A percentile compares a stretch with the other conserved stretches of the same genome.
Evolutionary conservation across 1,139 yeast species (phyloP).

Genomic region (Geotrichum cucujoidarum): DNA sequence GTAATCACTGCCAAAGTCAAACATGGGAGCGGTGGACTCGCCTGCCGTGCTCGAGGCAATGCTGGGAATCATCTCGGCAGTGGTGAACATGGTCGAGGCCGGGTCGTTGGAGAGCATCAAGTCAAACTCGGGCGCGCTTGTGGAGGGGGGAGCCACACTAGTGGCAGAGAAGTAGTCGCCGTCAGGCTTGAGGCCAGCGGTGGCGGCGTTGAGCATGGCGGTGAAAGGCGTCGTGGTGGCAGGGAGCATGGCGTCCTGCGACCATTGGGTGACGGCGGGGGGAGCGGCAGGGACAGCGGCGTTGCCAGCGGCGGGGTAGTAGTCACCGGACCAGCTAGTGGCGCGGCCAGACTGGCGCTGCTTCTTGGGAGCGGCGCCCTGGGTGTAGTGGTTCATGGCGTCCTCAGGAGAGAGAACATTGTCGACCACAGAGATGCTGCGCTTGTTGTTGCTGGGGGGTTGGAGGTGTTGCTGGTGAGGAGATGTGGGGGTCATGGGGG

Average conservation of each 20-base stretch:
- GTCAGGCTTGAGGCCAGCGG: neutral
- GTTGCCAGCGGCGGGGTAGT: neutral
- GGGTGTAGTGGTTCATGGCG: neutral
- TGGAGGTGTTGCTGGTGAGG: neutral
- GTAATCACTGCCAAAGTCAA: neutral
- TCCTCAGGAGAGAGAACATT: neutral
- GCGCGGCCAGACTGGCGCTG: slow-evolving; percentile 1
- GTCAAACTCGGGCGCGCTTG: neutral
- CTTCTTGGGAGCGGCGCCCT: neutral
- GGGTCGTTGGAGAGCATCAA: neutral
- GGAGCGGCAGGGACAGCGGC: neutral
- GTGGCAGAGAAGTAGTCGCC: neutral
- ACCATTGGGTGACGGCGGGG: neutral
- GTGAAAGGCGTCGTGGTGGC: slow-evolving; percentile 2
- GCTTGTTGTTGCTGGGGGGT: slow-evolving; percentile 1
- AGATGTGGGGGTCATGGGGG: slow-evolving; percentile 5
- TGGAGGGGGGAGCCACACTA: neutral
- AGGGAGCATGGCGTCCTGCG: neutral
- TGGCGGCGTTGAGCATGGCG: neutral
- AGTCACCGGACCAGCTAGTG: slow-evolving; percentile 1
- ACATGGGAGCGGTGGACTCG: neutral
- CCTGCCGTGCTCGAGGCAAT: neutral
- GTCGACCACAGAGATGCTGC: neutral
- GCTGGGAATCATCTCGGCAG: neutral
- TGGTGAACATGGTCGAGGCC: neutral